A percentile compares a stretch with the other conserved stretches of the same genome.
phyloP scores from a whole-genome alignment of 2,329 filamentous ascomycete species.

The Sclerotinia minor region DNA sequence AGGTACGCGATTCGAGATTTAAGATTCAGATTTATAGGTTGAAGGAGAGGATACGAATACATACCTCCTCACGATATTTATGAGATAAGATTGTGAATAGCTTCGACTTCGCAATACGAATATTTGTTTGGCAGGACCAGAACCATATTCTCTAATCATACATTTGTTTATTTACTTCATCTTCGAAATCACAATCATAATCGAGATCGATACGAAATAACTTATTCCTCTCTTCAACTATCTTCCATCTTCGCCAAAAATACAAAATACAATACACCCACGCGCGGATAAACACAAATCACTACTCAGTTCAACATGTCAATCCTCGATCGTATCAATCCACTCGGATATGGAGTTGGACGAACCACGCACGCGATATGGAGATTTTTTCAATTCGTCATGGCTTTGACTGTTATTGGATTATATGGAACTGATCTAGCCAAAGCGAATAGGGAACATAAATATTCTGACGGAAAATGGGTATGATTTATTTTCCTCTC shows the following conservation, averaged over 20 bases:
- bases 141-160: no score
- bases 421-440: slow-evolving; percentile 73
- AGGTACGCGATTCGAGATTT: no score
- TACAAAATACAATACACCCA: background rate
- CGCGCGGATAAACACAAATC: background rate
- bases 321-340: slow-evolving; percentile 13
- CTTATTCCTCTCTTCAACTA: background rate
- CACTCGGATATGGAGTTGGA: slow-evolving; percentile 10
- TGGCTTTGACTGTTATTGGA: slow-evolving; percentile 74
- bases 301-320: background rate
- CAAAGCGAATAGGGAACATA: slow-evolving; percentile 50
- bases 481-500: slow-evolving; percentile 47
- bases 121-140: background rate
- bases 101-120: background rate
- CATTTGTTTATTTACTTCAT: no score
- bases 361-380: slow-evolving; percentile 52
- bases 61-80: background rate
- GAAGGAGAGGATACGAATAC: background rate
- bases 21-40: background rate
- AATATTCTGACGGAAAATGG: slow-evolving; percentile 67
- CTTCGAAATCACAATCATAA: background rate
- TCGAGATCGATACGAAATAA: background rate
- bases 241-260: background rate
- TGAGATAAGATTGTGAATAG: background rate
- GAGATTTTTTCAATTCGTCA: slow-evolving; percentile 74